Conservation (phyloP, 1,284 basidiomycete genomes). For the Thelephora terrestris region DNA sequence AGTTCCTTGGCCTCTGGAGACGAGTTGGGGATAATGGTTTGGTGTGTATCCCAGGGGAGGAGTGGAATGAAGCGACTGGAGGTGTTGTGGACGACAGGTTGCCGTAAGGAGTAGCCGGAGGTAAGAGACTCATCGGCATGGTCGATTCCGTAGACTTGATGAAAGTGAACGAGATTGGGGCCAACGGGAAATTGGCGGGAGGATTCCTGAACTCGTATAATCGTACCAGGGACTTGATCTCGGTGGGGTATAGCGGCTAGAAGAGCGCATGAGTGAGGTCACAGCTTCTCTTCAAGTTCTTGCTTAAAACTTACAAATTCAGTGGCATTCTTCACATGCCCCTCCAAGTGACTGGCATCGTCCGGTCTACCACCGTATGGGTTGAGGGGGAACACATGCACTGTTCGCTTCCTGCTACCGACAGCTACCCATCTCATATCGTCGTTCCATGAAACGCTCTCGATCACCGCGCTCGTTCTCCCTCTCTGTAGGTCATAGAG, state of each 20-base stretch:
- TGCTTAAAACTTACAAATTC: slow-evolving; percentile 32
- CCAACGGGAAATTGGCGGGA: slow-evolving; percentile 22
- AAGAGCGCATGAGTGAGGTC: neutral
- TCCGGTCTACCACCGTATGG: slow-evolving; percentile 67
- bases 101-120: slow-evolving; percentile 19
- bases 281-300: neutral
- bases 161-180: slow-evolving; percentile 48
- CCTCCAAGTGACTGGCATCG: slow-evolving; percentile 51
- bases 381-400: slow-evolving; percentile 70
- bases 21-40: slow-evolving; percentile 27
- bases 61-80: slow-evolving; percentile 16
- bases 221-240: slow-evolving; percentile 48
- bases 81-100: slow-evolving; percentile 18
- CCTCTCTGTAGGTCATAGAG: slow-evolving; percentile 65
- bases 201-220: slow-evolving; percentile 32
- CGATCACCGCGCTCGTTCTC: slow-evolving; percentile 56
- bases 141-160: slow-evolving; percentile 28
- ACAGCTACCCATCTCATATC: slow-evolving; percentile 69
- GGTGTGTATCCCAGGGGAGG: slow-evolving; percentile 17
- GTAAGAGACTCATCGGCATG: slow-evolving; percentile 32
- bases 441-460: slow-evolving; percentile 42
- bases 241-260: slow-evolving; percentile 38
- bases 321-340: slow-evolving; percentile 43
- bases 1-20: slow-evolving; percentile 31
- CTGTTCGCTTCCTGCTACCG: slow-evolving; percentile 49